Evolutionary conservation across 192 early-diverging fungal genomes (phyloP).

Genomic region (Backusella westeae): DNA sequence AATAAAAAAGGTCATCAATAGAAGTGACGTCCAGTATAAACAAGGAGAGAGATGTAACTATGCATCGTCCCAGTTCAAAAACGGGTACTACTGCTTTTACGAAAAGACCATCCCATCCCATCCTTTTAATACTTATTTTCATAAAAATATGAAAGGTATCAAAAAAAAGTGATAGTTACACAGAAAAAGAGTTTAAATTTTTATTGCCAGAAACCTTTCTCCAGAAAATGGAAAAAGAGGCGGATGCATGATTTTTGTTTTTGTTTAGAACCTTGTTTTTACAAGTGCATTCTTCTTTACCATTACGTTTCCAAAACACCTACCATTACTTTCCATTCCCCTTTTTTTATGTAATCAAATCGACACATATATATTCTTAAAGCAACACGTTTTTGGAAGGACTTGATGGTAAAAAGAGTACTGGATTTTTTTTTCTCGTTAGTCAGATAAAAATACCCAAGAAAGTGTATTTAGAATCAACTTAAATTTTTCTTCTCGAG

Average conservation of each 20-base stretch:
- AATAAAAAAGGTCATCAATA: neutral
- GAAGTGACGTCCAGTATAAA: neutral
- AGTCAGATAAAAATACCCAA: neutral
- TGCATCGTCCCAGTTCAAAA: neutral
- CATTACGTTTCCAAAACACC: neutral
- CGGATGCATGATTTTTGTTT: neutral
- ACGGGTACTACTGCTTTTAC: neutral
- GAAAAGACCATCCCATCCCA: no score
- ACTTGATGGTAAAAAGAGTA: neutral
- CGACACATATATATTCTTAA: neutral
- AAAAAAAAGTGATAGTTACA: neutral
- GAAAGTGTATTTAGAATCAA: no score
- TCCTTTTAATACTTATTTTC: no score
- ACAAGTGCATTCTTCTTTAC: neutral
- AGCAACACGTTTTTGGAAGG: neutral
- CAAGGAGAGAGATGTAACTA: neutral
- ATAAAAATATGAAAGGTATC: no score
- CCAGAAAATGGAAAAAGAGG: neutral
- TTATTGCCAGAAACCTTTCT: neutral
- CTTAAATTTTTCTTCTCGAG: no score
- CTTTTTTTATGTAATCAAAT: neutral
- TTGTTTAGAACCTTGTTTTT: neutral
- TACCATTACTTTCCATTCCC: neutral
- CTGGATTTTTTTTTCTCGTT: neutral
- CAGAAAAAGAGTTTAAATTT: neutral